Conservation (phyloP, 768 basidiomycete genomes). For the Tylopilus intermedius region DNA sequence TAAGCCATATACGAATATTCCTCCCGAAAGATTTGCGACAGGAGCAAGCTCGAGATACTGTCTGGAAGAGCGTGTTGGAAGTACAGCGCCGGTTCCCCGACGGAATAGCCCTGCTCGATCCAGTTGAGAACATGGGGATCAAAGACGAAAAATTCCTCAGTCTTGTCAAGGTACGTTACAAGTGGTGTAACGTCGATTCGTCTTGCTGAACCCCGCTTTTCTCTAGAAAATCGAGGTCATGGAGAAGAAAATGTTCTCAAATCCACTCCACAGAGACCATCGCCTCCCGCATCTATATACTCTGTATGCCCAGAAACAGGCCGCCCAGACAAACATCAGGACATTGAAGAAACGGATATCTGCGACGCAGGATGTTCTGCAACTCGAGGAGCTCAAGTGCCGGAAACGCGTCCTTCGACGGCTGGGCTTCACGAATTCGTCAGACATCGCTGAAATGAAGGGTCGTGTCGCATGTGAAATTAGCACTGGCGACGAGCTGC, state of each 20-base stretch:
- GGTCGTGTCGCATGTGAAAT: slow-evolving; percentile 98
- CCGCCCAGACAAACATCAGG: slow-evolving; percentile 63
- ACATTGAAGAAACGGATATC: slow-evolving; percentile 81
- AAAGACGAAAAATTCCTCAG: slow-evolving; percentile 90
- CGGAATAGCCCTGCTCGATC: slow-evolving; percentile 83
- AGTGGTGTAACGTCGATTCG: background rate
- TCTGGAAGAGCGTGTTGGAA: slow-evolving; percentile 87
- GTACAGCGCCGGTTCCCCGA: slow-evolving; percentile 88
- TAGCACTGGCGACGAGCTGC: slow-evolving; percentile 91
- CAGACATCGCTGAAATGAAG: slow-evolving; percentile 97
- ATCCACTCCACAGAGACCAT: slow-evolving; percentile 73
- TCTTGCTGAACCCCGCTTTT: background rate
- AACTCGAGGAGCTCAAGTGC: slow-evolving; percentile 93
- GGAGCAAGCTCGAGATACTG: slow-evolving; percentile 69
- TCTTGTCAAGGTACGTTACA: slow-evolving; percentile 65
- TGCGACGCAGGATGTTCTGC: slow-evolving; percentile 86
- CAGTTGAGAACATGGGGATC: slow-evolving; percentile 91
- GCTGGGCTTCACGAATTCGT: slow-evolving; percentile 80
- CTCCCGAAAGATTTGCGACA: slow-evolving; percentile 87
- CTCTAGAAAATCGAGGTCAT: slow-evolving; percentile 83
- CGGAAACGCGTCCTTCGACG: slow-evolving; percentile 91
- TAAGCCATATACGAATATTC: slow-evolving; percentile 82
- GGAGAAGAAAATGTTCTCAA: slow-evolving; percentile 80
- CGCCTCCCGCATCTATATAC: slow-evolving; percentile 78
- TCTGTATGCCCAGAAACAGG: slow-evolving; percentile 71